These are phyloP conservation scores for Obelidium mucronatum DNA, from an alignment of 192 early-diverging fungal genomes.

Conservation along the genomic window DNA sequence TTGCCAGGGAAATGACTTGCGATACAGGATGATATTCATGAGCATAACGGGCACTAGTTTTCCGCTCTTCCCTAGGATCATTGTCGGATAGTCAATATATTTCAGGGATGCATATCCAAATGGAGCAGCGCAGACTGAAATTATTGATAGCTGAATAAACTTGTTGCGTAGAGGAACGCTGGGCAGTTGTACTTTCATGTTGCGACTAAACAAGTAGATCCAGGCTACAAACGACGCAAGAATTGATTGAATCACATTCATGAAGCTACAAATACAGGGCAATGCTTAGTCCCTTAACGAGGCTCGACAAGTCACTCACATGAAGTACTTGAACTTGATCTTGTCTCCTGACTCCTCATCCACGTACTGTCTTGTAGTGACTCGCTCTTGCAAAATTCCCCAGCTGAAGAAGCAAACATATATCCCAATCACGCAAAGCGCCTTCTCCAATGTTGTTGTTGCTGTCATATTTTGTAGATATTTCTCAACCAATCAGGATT, in stretches of 20 bases:
- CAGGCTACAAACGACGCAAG: conserved; percentile 77
- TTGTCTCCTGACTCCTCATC: conserved; percentile 58
- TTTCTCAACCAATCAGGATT: no score
- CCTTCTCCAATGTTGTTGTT: conserved; percentile 55
- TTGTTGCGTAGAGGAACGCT: conserved; percentile 51
- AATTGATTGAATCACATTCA: conserved; percentile 87
- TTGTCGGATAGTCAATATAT: conserved; percentile 97
- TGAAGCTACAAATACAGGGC: conserved; percentile 49
- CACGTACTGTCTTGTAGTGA: conserved; percentile 80
- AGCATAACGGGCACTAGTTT: conserved; percentile 90
- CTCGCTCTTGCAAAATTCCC: conserved; percentile 93
- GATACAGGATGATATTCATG: conserved; percentile 94
- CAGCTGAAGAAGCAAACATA: conserved; percentile 97
- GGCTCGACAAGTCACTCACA: conserved; percentile 42
- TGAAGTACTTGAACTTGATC: conserved; percentile 85
- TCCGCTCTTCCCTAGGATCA: conserved; percentile 77
- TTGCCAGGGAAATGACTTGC: conserved; percentile 82
- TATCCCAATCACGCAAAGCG: conserved; percentile 80
- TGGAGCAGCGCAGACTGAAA: conserved; percentile 78
- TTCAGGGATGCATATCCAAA: conserved; percentile 94
- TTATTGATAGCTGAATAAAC: conserved; percentile 80
- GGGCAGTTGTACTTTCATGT: conserved; percentile 51
- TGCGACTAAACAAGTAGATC: conserved; percentile 71
- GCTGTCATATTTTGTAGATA: not conserved
- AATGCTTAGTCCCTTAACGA: not conserved